Percentiles rank a stretch among this genome's conserved stretches.
phyloP scores from a whole-genome alignment of 1,284 basidiomycete genomes.

The Rhizoctonia solani region DNA sequence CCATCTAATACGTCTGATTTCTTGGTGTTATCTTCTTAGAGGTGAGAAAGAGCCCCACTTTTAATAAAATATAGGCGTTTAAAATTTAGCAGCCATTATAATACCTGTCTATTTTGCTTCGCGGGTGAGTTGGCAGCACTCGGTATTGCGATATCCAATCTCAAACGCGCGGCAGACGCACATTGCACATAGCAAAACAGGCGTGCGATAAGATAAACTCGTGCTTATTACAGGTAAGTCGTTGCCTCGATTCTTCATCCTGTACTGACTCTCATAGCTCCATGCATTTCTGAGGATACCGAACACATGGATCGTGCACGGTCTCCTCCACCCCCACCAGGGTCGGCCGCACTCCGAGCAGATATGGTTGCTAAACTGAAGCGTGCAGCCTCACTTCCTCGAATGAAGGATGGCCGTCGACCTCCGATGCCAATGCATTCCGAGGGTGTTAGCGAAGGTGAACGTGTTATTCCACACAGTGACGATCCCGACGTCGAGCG shows the following conservation, averaged over 20 bases:
- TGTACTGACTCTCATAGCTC: neutral
- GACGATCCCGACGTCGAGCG: constrained; percentile 17
- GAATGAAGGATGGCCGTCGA: constrained; percentile 83
- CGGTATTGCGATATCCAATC: neutral
- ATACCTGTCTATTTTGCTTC: neutral
- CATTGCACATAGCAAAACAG: too few relatives aligned
- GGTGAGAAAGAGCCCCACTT: neutral
- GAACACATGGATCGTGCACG: constrained; percentile 17
- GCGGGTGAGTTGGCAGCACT: constrained; percentile 28
- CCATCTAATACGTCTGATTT: neutral
- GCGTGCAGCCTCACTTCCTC: constrained; percentile 83
- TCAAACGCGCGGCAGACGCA: too few relatives aligned
- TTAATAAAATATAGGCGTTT: too few relatives aligned
- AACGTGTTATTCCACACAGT: constrained; percentile 29
- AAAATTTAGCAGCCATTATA: neutral
- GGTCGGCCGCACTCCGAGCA: constrained; percentile 67
- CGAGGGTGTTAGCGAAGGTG: constrained; percentile 52
- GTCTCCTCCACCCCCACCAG: constrained; percentile 12
- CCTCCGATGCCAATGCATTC: constrained; percentile 84
- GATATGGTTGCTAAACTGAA: constrained; percentile 87
- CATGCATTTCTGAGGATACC: constrained; percentile 12
- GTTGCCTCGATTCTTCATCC: neutral
- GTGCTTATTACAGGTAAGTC: neutral
- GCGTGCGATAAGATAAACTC: neutral
- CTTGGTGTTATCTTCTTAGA: neutral